A percentile compares a stretch with the other conserved stretches of the same genome.
Conservation (phyloP, 495 filamentous ascomycete species). For the Poronia punctata region DNA sequence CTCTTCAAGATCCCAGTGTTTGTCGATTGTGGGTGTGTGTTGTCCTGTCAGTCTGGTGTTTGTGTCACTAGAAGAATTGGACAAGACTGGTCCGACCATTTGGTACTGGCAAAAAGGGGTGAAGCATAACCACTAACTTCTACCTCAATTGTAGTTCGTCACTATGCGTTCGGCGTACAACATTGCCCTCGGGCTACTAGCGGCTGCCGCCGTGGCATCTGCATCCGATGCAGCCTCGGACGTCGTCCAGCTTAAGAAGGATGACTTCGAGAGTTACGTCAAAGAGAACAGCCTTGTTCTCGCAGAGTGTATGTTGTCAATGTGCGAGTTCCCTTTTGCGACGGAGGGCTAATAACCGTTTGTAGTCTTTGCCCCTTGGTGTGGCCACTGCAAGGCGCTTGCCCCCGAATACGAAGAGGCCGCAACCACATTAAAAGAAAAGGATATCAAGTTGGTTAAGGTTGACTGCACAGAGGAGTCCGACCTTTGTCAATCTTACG, state of each 20-base stretch:
- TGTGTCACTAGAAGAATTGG: too few relatives aligned
- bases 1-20: too few relatives aligned
- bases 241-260: slow-evolving; percentile 75
- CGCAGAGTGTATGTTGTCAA: slow-evolving; percentile 59
- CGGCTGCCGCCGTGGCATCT: slow-evolving; percentile 55
- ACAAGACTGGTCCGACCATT: too few relatives aligned
- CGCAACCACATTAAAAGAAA: slow-evolving; percentile 88
- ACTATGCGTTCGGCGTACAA: slow-evolving; percentile 53
- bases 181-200: slow-evolving; percentile 46
- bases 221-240: slow-evolving; percentile 56
- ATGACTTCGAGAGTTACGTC: slow-evolving; percentile 80
- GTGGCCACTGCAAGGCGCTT: slow-evolving; percentile 79
- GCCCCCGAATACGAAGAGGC: slow-evolving; percentile 85
- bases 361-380: slow-evolving; percentile 66
- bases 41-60: not conserved
- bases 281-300: slow-evolving; percentile 75
- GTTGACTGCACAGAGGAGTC: slow-evolving; percentile 94
- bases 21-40: too few relatives aligned
- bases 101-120: too few relatives aligned
- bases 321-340: not conserved
- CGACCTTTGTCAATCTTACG: slow-evolving; percentile 81
- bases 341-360: slow-evolving; percentile 4
- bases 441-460: slow-evolving; percentile 87
- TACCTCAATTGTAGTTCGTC: slow-evolving; percentile 9
- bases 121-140: slow-evolving; percentile 10